Evolutionary conservation across 768 basidiomycete genomes (phyloP), one percentile per base, ranked within the genome.

Genomic region (Suillus bovinus): DNA sequence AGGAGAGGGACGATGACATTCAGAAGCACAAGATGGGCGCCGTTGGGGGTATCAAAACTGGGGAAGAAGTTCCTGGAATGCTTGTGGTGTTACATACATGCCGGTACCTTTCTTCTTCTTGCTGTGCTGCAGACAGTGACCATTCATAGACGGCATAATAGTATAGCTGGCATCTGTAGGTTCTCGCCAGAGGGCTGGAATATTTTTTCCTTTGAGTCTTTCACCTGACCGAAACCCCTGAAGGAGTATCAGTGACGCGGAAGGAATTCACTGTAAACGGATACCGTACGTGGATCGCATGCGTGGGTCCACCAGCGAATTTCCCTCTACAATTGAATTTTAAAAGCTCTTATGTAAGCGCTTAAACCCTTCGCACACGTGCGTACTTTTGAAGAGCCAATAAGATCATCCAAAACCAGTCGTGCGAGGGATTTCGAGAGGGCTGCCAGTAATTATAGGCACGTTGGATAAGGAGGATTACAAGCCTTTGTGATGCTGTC

Each of bases 351-450:
- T n/a, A n/a, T 20, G 31, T 10, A 3, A 13, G 50, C 50, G 33
- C 50, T n/a, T 52, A 33, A 52, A 14, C 20, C 20, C 6, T 11
- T 27, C 9, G 38, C 55, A 41, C 55, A 56, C 55, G 55, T 56
- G 55, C 24, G 55, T 56, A n/a, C 6, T 38, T 24, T 13, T 13
- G 17, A 52, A 33, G 17, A 11, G 41, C 72, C 72, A 73, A 72
- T 74, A 61, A 46, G 42, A 53, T 54, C 20, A 33, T 46, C 31
- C n/a, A 27, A 47, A 61, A 57, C 8, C 17, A 56, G 65, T 66
- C 65, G 63, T 66, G 42, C 59, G 64, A 52, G 36, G 53, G 50
- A 62, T 36, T 24, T 49, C 53, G 44, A 62, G 33, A 27, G 16
- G 10, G 22, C 44, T 24, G 42, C 10, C 50, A 54, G 42, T 55